Evolutionary conservation across 1,284 basidiomycete genomes (phyloP).

Genomic region (Apiotrichum veenhuisii): DNA sequence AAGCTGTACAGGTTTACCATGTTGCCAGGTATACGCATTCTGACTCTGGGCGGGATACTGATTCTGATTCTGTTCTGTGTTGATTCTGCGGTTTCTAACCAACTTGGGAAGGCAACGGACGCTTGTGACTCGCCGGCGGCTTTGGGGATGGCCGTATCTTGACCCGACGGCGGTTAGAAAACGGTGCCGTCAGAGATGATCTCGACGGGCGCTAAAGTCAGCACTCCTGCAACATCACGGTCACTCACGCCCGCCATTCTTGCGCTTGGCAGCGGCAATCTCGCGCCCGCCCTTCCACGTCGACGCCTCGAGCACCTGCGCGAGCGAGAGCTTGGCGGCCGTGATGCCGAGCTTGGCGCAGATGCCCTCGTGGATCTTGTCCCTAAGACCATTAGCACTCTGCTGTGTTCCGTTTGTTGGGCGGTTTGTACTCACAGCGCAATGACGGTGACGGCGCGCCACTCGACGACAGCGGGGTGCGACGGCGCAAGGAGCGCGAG

Average conservation of each 20-base stretch:
- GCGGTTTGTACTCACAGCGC: constrained; percentile 81
- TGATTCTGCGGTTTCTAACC: too few species aligned
- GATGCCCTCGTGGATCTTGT: constrained; percentile 71
- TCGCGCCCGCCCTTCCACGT: constrained; percentile 95
- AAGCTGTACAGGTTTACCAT: too few species aligned
- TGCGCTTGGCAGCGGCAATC: constrained; percentile 74
- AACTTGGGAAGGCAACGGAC: too few species aligned
- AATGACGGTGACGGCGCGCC: constrained; percentile 91
- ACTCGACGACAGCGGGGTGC: constrained; percentile 90
- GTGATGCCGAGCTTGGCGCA: constrained; percentile 57
- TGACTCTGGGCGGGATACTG: too few species aligned
- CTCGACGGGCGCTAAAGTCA: constrained; percentile 29
- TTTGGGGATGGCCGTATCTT: too few species aligned
- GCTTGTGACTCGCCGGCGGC: too few species aligned
- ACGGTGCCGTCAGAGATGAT: constrained; percentile 39
- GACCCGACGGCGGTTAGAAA: constrained; percentile 24
- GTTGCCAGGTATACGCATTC: too few species aligned
- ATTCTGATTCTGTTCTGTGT: too few species aligned
- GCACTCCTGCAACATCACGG: not conserved
- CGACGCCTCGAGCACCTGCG: constrained; percentile 86
- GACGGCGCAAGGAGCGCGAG: constrained; percentile 60
- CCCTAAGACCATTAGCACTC: constrained; percentile 53
- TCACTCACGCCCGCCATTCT: constrained; percentile 57
- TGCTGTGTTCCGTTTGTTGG: too few species aligned
- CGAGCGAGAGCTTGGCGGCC: constrained; percentile 58